Percentiles rank a stretch among this genome's conserved stretches.
Evolutionary conservation across 768 basidiomycete genomes (phyloP).

Genomic region (Mycena epipterygia): DNA sequence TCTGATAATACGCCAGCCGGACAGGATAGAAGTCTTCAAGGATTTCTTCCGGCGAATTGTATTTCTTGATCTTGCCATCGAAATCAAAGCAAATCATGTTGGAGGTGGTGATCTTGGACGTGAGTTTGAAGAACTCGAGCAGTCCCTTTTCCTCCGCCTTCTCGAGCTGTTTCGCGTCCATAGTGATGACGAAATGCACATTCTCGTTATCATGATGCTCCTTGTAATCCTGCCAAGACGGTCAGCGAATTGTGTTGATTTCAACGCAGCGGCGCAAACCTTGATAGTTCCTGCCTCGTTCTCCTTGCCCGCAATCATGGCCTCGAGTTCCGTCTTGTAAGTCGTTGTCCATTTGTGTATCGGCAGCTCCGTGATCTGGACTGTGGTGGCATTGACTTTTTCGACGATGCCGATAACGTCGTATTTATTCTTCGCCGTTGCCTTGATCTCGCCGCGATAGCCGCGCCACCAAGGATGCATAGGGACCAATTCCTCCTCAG

Average conservation of each 20-base stretch:
- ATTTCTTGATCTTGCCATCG: conserved; percentile 96
- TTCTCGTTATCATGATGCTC: conserved; percentile 96
- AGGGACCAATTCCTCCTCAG: conserved; percentile 81
- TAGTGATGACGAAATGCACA: conserved; percentile 88
- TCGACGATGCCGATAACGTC: conserved; percentile 80
- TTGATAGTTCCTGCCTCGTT: conserved; percentile 82
- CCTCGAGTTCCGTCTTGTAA: conserved; percentile 93
- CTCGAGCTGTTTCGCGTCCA: conserved; percentile 84
- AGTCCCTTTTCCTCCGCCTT: conserved; percentile 93
- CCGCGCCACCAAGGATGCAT: conserved; percentile 99
- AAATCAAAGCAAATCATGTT: conserved; percentile 99
- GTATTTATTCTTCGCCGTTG: conserved; percentile 86
- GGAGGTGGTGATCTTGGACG: conserved; percentile 84
- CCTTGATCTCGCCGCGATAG: conserved; percentile 90
- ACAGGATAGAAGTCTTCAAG: conserved; percentile 93
- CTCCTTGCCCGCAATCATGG: conserved; percentile 87
- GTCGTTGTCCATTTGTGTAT: conserved; percentile 95
- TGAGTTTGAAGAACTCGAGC: conserved; percentile 92
- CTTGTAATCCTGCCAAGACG: conserved; percentile 84
- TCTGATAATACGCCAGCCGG: conserved; percentile 92
- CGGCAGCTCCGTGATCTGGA: conserved; percentile 96
- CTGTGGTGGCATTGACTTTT: conserved; percentile 88
- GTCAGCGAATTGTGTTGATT: not conserved
- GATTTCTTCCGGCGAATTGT: conserved; percentile 90
- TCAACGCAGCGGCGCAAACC: conserved; percentile 53